Evolutionary conservation across 805 yeast species (phyloP), one percentile per base, ranked within the genome.

Genomic region (Kluyveromyces nonfermentans): DNA sequence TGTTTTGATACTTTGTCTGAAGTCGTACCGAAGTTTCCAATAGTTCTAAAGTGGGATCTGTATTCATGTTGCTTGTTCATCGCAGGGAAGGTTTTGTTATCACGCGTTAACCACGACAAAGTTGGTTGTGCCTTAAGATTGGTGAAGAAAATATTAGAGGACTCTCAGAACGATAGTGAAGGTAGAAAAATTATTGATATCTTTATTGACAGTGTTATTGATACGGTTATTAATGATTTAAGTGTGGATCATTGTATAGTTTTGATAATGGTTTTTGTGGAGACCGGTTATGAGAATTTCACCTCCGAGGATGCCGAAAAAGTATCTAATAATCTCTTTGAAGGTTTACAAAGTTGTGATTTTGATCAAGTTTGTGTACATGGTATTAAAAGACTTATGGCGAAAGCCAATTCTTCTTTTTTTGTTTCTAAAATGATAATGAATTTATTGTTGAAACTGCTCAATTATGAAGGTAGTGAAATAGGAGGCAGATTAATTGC

Each of bases 61-160:
- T 77, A 77, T 55, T 73, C 89, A 0, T 81, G 95, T 53, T 54
- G 84, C 33, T 62, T 89, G 19, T 80, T 73, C 52, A 71, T 82
- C 6, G 73, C 83, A 45, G 75, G 82, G 6, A 69, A 71, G 52
- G 67, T 82, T 41, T 75, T 74, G 55, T 73, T 75, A 52, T 54
- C 46, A 53, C 61, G 42, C 64, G 68, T 25, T 36, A 68, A 69
- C 33, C 64, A 65, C 45, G 57, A 65, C 52, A 54, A 78, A 7
- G 67, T 77, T 12, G 78, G 86, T 0, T 68, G 72, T 5, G 56
- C 80, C 16, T 54, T 80, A 14, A 76, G 79, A 1, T 61, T 74
- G 5, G 63, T 78, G 53, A 78, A 74, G 56, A 66, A 67, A 17
- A 62, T 74, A 3, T 53, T 74, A 3, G 55, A 49, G 1, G 68